Percentiles rank a stretch among this genome's conserved stretches.
Conservation (phyloP, 2,329 filamentous ascomycete genomes). For the Raffaelea arxii region DNA sequence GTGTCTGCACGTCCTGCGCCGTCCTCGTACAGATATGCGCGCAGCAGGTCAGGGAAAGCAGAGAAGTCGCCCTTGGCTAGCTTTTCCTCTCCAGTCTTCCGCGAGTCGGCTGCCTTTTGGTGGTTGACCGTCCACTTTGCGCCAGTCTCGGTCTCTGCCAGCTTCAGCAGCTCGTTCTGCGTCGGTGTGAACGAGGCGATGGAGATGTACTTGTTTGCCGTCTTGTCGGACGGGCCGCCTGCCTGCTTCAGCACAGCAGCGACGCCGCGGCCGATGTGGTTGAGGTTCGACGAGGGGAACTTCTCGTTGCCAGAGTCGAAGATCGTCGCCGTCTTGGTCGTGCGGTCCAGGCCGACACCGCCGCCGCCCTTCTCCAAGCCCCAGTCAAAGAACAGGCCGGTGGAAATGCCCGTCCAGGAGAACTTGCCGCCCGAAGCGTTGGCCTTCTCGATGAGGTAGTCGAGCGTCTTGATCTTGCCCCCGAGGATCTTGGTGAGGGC, state of each 20-base stretch:
- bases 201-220: slow-evolving; percentile 40
- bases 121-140: slow-evolving; percentile 38
- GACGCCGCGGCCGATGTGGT: slow-evolving; percentile 18
- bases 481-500: slow-evolving; percentile 10
- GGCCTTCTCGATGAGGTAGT: slow-evolving; percentile 9
- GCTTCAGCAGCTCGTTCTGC: slow-evolving; percentile 45
- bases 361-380: slow-evolving; percentile 35
- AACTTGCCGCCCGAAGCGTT: slow-evolving; percentile 8
- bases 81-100: slow-evolving; percentile 30
- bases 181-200: slow-evolving; percentile 46
- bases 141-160: slow-evolving; percentile 42
- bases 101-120: slow-evolving; percentile 22
- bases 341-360: slow-evolving; percentile 36
- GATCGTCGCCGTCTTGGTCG: slow-evolving; percentile 32
- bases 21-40: slow-evolving; percentile 22
- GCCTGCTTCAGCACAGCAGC: slow-evolving; percentile 16
- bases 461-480: slow-evolving; percentile 35
- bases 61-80: slow-evolving; percentile 27
- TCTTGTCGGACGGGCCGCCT: slow-evolving; percentile 16
- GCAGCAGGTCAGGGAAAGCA: slow-evolving; percentile 20
- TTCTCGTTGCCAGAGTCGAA: slow-evolving; percentile 17
- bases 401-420: slow-evolving; percentile 20
- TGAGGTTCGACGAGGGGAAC: slow-evolving; percentile 16
- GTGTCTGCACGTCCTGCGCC: slow-evolving; percentile 22
- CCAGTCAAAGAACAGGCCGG: slow-evolving; percentile 25